phyloP scores from a whole-genome alignment of 2,329 filamentous ascomycete species.

The Colletotrichum tabaci region DNA sequence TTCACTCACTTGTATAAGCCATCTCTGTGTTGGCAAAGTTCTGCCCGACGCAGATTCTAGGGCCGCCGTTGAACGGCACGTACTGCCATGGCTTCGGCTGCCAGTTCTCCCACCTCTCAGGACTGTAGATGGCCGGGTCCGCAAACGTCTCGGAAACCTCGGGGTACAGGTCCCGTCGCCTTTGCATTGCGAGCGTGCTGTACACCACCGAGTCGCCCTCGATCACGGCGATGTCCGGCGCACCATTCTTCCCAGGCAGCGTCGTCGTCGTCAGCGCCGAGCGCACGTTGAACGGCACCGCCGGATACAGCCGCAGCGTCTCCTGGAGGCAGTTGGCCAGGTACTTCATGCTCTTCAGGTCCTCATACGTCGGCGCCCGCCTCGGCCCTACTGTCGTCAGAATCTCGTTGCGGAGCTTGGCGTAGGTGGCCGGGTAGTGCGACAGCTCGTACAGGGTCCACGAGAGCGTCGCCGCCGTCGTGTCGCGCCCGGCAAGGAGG shows the following conservation, averaged over 20 bases:
- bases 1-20: slow-evolving; percentile 60
- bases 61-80: slow-evolving; percentile 55
- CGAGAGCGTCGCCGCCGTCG: slow-evolving; percentile 65
- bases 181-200: slow-evolving; percentile 67
- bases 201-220: slow-evolving; percentile 64
- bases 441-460: slow-evolving; percentile 63
- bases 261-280: slow-evolving; percentile 80
- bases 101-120: slow-evolving; percentile 67
- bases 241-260: slow-evolving; percentile 65
- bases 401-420: slow-evolving; percentile 59
- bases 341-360: slow-evolving; percentile 77
- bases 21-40: slow-evolving; percentile 73
- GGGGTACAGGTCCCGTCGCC: slow-evolving; percentile 64
- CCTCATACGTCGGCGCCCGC: slow-evolving; percentile 46
- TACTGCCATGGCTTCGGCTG: slow-evolving; percentile 68
- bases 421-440: slow-evolving; percentile 56
- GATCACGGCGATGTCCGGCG: slow-evolving; percentile 59
- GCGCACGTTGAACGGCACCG: slow-evolving; percentile 85
- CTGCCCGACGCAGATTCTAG: slow-evolving; percentile 65
- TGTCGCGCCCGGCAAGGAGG: slow-evolving; percentile 72
- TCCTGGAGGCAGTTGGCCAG: slow-evolving; percentile 82
- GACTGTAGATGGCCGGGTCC: slow-evolving; percentile 59
- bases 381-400: slow-evolving; percentile 64
- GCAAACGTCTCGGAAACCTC: slow-evolving; percentile 55
- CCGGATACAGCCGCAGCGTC: slow-evolving; percentile 82